Evolutionary conservation across 2,329 filamentous ascomycete species (phyloP).

Genomic region (Elsinoe batatas): DNA sequence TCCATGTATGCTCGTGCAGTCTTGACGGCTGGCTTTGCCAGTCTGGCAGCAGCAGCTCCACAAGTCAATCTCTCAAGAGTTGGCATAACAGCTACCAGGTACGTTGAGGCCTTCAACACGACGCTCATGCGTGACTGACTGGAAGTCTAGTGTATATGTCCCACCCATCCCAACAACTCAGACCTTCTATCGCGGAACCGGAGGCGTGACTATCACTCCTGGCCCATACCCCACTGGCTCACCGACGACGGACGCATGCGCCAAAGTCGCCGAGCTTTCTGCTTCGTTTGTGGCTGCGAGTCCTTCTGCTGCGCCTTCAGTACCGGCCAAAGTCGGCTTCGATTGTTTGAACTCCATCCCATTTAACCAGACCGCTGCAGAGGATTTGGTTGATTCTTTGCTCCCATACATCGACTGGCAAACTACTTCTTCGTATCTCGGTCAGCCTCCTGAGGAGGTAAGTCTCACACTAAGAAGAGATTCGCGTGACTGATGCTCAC

Average conservation of each 20-base stretch:
- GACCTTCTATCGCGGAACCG: slow-evolving; percentile 5
- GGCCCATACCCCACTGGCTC: neutral
- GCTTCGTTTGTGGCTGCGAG: slow-evolving; percentile 19
- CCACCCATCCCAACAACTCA: neutral
- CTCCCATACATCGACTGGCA: slow-evolving; percentile 39
- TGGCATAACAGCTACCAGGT: slow-evolving; percentile 6
- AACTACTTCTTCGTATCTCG: slow-evolving; percentile 35
- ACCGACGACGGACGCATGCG: slow-evolving; percentile 18
- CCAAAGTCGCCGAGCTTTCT: slow-evolving; percentile 20
- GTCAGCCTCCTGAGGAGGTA: slow-evolving; percentile 34
- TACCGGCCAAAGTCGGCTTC: slow-evolving; percentile 36
- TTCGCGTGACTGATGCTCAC: neutral
- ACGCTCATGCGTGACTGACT: neutral
- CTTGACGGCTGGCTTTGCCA: neutral
- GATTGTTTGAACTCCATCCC: slow-evolving; percentile 38
- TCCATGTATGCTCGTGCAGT: neutral
- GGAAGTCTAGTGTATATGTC: neutral
- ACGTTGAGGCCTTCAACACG: neutral
- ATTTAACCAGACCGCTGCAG: slow-evolving; percentile 33
- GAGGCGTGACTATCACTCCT: slow-evolving; percentile 2
- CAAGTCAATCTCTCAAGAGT: slow-evolving; percentile 4
- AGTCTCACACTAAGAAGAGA: neutral
- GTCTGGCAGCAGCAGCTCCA: neutral
- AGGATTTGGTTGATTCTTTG: slow-evolving; percentile 34
- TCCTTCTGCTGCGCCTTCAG: slow-evolving; percentile 27